These are phyloP conservation scores for Penicillium fuscoglaucum DNA, from an alignment of 2,329 filamentous ascomycete genomes.

Conservation along the genomic window DNA sequence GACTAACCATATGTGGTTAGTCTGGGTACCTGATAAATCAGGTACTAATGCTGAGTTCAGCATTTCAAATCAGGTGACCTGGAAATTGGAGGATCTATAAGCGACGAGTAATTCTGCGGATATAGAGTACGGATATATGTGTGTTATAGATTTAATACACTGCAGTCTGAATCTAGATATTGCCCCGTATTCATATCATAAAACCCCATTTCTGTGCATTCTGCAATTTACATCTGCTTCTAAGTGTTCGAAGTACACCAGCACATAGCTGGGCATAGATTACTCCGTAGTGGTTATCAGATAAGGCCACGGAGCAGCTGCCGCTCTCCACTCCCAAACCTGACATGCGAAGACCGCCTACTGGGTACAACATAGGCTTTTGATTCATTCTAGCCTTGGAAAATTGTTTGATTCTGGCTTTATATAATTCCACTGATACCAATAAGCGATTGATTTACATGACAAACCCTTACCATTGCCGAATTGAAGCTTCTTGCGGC, in stretches of 20 bases:
- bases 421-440: background rate
- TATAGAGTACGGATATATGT: background rate
- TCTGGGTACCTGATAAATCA: background rate
- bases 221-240: background rate
- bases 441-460: background rate
- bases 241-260: background rate
- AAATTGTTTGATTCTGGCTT: background rate
- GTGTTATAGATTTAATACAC: background rate
- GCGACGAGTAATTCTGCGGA: background rate
- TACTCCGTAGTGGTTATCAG: conserved; percentile 17
- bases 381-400: background rate
- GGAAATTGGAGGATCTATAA: background rate
- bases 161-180: no score
- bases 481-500: conserved; percentile 2
- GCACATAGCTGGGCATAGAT: background rate
- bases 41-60: conserved; percentile 3
- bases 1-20: background rate
- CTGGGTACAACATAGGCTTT: background rate
- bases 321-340: conserved; percentile 15
- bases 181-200: background rate
- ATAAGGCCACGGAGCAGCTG: conserved; percentile 32
- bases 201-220: background rate
- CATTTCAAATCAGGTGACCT: conserved; percentile 5
- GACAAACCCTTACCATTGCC: background rate
- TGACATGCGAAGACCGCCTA: conserved; percentile 1